Evolutionary conservation across 2,329 filamentous ascomycete genomes (phyloP), one percentile per base, ranked within the genome.

Genomic region (Aspergillus amoenus): DNA sequence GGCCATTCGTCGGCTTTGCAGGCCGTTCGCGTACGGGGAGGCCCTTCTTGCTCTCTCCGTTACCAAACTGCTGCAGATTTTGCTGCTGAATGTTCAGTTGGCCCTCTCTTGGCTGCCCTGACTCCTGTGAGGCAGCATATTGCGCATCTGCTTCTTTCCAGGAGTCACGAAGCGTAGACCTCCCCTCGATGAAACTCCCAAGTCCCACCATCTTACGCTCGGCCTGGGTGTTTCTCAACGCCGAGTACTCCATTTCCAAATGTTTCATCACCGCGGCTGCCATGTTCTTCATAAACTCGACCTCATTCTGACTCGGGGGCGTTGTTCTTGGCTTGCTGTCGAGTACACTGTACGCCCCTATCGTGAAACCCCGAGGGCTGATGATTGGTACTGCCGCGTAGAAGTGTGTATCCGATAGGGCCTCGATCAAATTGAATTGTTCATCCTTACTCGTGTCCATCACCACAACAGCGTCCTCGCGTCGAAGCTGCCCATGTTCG

Each of bases 351-450:
- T 84, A 86, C 2, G 79, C 79, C 11, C 86, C 86, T 51, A 87
- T 84, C 34, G 78, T 75, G 60, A 79, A 78, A 39, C 81, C 79
- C 46, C 77, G 78, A 3, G 76, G 79, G 7, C 80, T 84, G 37
- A 79, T 76, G 37, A 88, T 82, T 1, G 85, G 85, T 0, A 87
- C 84, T 12, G 79, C 81, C 5, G 81, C 81, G 59, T 84, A 82
- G 65, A 84, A 84, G 39, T 71, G 69, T 32, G 76, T 65, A 27
- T 70, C 61, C 1, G 72, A 30, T 30, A 30, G 11, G 0, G 27
- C 9, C 27, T 30, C 27, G 27, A 30, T 30, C 27, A 30, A 9
- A 2, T 30, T 30, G 52, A 6, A 77, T 30, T 73, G 40, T 73
- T 71, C 13, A 64, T 62, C 40, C 70, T 66, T 70, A 46, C 41